Evolutionary conservation across 352 stramenopile species (phyloP).

Genomic region (Pythium scleroteichum): DNA sequence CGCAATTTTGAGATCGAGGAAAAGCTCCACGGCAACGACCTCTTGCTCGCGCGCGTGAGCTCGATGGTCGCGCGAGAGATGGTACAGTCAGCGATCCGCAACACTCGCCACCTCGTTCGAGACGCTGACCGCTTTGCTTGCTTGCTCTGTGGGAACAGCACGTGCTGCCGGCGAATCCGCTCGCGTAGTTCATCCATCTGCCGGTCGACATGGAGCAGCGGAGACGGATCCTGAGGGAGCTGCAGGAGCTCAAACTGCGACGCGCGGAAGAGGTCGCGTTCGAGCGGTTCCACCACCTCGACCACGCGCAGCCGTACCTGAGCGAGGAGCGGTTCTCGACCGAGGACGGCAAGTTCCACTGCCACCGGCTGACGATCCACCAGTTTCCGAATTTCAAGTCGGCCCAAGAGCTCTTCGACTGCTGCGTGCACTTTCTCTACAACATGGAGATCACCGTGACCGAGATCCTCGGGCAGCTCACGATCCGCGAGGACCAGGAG

Average conservation of each 20-base stretch:
- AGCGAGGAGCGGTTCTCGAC: constrained; percentile 11
- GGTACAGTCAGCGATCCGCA: neutral
- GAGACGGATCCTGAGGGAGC: neutral
- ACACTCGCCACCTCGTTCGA: too few relatives aligned
- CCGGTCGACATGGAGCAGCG: constrained; percentile 8
- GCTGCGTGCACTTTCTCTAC: constrained; percentile 32
- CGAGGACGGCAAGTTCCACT: constrained; percentile 4
- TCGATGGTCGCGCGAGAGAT: constrained; percentile 14
- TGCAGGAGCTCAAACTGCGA: constrained; percentile 45
- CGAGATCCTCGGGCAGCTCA: constrained; percentile 38
- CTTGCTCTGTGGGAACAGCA: too few relatives aligned
- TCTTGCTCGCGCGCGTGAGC: constrained; percentile 5
- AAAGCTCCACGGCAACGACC: constrained; percentile 7
- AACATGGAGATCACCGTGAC: constrained; percentile 47
- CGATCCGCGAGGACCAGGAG: constrained; percentile 38
- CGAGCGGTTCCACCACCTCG: constrained; percentile 1
- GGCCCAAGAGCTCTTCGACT: constrained; percentile 44
- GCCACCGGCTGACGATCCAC: constrained; percentile 18
- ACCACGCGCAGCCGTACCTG: constrained; percentile 8
- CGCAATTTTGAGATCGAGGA: constrained; percentile 9
- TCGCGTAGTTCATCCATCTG: constrained; percentile 12
- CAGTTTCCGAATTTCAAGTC: constrained; percentile 39
- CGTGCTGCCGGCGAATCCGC: neutral
- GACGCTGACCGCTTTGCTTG: too few relatives aligned
- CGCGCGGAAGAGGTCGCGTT: constrained; percentile 14